These are phyloP conservation scores for Hsuehochloa calcarea DNA, from an alignment of 176 grass and related monocot species.

Conservation along the genomic window DNA sequence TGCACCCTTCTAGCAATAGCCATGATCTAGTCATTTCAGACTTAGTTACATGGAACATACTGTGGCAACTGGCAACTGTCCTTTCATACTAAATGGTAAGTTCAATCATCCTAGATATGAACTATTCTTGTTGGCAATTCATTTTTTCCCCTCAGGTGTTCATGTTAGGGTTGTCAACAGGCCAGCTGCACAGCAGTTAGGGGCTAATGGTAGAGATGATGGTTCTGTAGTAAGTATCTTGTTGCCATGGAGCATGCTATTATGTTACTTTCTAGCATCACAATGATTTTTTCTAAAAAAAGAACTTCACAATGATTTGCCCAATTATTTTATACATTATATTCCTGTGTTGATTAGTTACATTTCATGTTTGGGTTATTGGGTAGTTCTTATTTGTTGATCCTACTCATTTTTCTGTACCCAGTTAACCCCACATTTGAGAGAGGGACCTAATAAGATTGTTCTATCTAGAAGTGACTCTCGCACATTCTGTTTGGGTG, in stretches of 20 bases:
- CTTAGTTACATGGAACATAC: not conserved
- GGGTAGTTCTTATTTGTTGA: conserved; percentile 1
- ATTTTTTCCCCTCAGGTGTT: conserved; percentile 50
- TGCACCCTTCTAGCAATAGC: not conserved
- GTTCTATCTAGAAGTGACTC: conserved; percentile 60
- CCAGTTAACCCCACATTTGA: conserved; percentile 58
- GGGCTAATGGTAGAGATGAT: conserved; percentile 74
- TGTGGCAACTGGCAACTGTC: not conserved
- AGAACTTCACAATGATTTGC: not conserved
- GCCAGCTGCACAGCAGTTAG: conserved; percentile 53
- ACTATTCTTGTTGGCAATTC: conserved; percentile 18
- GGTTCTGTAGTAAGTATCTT: conserved; percentile 61
- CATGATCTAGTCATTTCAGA: not conserved
- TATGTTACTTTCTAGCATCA: not conserved
- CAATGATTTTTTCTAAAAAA: not conserved
- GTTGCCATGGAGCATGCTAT: conserved; percentile 31
- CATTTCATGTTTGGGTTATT: conserved; percentile 16
- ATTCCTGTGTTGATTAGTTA: not conserved
- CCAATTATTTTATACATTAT: not conserved
- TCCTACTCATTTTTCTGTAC: conserved; percentile 14
- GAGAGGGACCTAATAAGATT: conserved; percentile 70
- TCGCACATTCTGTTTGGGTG: conserved; percentile 78
- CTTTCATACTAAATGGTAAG: not conserved
- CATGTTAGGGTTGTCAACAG: conserved; percentile 52
- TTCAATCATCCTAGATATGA: conserved; percentile 21